Evolutionary conservation across 306 rosid species (phyloP).

Genomic region (Sophora flavescens): DNA sequence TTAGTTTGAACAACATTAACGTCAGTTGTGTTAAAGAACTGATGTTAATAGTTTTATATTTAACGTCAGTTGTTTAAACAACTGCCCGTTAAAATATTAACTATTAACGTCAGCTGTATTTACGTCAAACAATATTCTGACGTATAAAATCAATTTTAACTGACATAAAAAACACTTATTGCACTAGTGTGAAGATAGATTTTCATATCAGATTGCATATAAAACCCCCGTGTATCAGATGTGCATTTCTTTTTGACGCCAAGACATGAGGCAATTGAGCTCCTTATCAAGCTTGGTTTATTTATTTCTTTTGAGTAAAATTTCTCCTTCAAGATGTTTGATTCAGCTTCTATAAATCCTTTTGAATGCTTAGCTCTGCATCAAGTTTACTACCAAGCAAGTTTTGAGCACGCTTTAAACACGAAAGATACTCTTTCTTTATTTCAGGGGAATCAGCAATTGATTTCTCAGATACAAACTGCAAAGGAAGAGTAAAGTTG

Average conservation of each 20-base stretch:
- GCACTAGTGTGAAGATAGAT: not conserved
- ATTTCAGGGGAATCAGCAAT: slow-evolving; percentile 60
- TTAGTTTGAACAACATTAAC: no score
- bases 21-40: no score
- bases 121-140: no score
- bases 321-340: slow-evolving; percentile 51
- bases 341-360: slow-evolving; percentile 53
- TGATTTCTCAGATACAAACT: slow-evolving; percentile 63
- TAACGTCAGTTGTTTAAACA: no score
- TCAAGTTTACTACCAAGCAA: slow-evolving; percentile 47
- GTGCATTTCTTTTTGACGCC: slow-evolving; percentile 15
- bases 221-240: not conserved
- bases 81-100: no score
- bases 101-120: no score
- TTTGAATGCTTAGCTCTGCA: slow-evolving; percentile 33
- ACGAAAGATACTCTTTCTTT: slow-evolving; percentile 73
- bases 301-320: slow-evolving; percentile 40
- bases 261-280: slow-evolving; percentile 9
- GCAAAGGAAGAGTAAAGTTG: slow-evolving; percentile 44
- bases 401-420: slow-evolving; percentile 70
- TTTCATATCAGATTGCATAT: not conserved
- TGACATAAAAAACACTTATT: no score
- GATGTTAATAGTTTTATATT: no score
- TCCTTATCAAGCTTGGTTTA: slow-evolving; percentile 38
- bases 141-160: no score